Evolutionary conservation across 2,329 filamentous ascomycete genomes (phyloP), one percentile per base, ranked within the genome.

Genomic region (Diaporthe longicolla): DNA sequence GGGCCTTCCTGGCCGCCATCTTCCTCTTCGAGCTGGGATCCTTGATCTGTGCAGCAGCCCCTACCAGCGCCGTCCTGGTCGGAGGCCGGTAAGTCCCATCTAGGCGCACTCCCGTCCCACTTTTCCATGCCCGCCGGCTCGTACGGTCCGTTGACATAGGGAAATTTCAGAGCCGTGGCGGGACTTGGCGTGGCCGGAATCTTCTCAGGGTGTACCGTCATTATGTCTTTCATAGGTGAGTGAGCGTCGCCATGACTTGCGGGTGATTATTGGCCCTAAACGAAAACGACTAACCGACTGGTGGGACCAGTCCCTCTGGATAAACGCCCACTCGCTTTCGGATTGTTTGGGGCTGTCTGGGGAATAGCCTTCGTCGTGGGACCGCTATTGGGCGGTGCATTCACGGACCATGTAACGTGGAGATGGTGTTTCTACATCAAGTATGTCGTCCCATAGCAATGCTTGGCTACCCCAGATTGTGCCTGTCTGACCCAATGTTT

Each of bases 261-360:
- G 19, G 32, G 4, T 8, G 21, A 40, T 40, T 19, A 3, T 59
- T 59, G 57, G 35, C 35, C 35, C 21, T 24, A 29, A 21, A 8
- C 19, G 7, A n/a, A n/a, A 40, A 24, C 1, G 21, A 6, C 57
- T 59, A 21, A 59, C 57, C 32, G 21, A 17, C 21, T 17, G 57
- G 35, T 15, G 32, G 21, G 17, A 24, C 13, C 57, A 59, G 86
- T 89, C 73, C 87, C 88, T 15, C 83, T 90, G 5, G 81, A 83
- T 19, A 87, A 88, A 76, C 83, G 88, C 50, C 88, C 84, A 21
- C 79, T 88, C 50, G 87, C 85, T 50, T 87, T 87, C 61, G 87
- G 87, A 63, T 78, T 89, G 50, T 83, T 89, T 59, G 85, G 85
- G n/a, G 85, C 83, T 54, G 87, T 89, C 82, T 90, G 85, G 79